Evolutionary conservation across 352 stramenopile species (phyloP).

Genomic region (Elongisporangium undulatum): DNA sequence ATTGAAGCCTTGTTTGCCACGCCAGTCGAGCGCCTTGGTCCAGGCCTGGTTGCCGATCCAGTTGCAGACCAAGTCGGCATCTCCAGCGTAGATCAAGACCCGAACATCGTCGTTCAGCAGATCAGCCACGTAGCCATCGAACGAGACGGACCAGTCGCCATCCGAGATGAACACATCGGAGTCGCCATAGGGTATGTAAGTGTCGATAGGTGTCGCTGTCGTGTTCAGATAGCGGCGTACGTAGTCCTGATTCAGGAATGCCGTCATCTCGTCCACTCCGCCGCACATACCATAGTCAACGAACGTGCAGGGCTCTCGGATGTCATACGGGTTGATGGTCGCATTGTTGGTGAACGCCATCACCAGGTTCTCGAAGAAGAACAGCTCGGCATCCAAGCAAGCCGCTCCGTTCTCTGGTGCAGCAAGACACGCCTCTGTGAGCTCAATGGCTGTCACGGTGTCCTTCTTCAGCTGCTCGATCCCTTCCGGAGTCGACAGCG

Average conservation of each 20-base stretch:
- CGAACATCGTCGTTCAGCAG: conserved; percentile 67
- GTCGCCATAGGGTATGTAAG: no score
- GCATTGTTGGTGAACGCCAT: conserved; percentile 17
- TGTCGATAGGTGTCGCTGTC: no score
- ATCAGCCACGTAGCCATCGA: conserved; percentile 73
- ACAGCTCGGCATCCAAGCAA: conserved; percentile 17
- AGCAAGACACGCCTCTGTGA: conserved; percentile 13
- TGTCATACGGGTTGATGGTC: conserved; percentile 32
- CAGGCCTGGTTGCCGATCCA: conserved; percentile 94
- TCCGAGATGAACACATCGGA: conserved; percentile 52
- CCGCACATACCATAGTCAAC: conserved; percentile 15
- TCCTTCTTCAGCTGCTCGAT: conserved; percentile 4
- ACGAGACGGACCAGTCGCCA: conserved; percentile 93
- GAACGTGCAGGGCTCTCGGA: conserved; percentile 13
- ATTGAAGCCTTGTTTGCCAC: conserved; percentile 82
- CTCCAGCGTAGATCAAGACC: conserved; percentile 94
- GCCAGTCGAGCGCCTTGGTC: conserved; percentile 89
- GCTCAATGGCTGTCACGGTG: conserved; percentile 11
- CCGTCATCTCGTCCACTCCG: conserved; percentile 15
- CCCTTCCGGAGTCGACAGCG: conserved; percentile 18
- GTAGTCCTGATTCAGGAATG: conserved; percentile 34
- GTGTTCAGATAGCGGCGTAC: conserved; percentile 15
- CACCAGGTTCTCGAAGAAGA: conserved; percentile 25
- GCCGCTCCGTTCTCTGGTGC: conserved; percentile 1
- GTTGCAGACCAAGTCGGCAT: conserved; percentile 96